Conservation (phyloP, 2,329 filamentous ascomycete genomes). For the Cladophialophora bantiana region DNA sequence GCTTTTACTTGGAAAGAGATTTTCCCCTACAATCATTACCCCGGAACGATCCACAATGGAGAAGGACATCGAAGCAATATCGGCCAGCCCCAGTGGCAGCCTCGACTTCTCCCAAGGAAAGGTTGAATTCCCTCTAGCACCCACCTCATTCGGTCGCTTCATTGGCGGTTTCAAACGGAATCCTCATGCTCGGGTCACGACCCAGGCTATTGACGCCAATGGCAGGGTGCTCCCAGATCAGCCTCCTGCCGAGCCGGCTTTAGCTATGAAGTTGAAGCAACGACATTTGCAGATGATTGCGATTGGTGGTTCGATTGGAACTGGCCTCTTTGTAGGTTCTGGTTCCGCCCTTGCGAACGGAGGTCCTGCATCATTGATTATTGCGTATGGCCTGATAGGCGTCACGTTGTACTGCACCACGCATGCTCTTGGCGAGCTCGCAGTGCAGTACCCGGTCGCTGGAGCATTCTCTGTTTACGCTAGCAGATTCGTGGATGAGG, state of each 20-base stretch:
- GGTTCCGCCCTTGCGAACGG: conserved; percentile 73
- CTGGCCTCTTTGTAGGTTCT: conserved; percentile 85
- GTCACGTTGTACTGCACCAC: conserved; percentile 90
- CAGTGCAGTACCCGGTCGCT: conserved; percentile 87
- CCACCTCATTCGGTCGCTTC: conserved; percentile 42
- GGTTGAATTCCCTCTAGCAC: conserved; percentile 31
- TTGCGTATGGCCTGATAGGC: conserved; percentile 79
- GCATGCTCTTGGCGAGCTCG: conserved; percentile 88
- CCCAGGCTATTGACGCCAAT: conserved; percentile 56
- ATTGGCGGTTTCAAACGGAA: conserved; percentile 55
- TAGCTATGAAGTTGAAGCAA: conserved; percentile 79
- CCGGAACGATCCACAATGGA: conserved; percentile 14
- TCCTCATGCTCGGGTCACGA: conserved; percentile 50
- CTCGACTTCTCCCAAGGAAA: conserved; percentile 24
- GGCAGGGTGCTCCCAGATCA: conserved; percentile 70
- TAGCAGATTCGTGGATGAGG: conserved; percentile 90
- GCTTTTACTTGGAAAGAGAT: neutral
- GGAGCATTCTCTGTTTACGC: conserved; percentile 92
- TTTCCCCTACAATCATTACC: neutral
- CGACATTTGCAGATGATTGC: conserved; percentile 97
- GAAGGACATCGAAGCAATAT: conserved; percentile 28
- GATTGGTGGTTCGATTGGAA: conserved; percentile 80
- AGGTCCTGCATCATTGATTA: conserved; percentile 77
- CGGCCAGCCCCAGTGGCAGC: conserved; percentile 11
- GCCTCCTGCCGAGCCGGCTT: conserved; percentile 69